Evolutionary conservation across 306 rosid species (phyloP).

Genomic region (Malus sieversii): DNA sequence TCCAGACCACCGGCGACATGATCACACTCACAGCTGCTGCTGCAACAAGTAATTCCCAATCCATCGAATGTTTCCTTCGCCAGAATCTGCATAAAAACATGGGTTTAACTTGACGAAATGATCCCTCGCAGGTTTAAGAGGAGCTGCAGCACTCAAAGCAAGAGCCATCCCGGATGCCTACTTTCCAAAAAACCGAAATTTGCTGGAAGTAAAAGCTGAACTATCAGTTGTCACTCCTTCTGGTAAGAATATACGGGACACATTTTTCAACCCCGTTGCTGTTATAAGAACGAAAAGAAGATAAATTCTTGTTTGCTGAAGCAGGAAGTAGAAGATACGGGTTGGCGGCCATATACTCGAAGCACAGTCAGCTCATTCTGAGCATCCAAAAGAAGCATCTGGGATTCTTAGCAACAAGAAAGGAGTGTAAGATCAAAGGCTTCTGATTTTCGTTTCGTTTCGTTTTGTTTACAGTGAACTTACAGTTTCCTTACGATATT

Average conservation of each 20-base stretch:
- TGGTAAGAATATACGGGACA: neutral
- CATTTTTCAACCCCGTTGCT: neutral
- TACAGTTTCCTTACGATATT: neutral
- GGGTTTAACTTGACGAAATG: neutral
- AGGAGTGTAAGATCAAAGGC: conserved; percentile 11
- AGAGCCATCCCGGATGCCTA: neutral
- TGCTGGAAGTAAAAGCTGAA: conserved; percentile 9
- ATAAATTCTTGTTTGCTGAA: neutral
- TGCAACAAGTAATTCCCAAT: conserved; percentile 12
- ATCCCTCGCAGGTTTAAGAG: conserved; percentile 14
- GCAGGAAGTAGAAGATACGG: conserved; percentile 8
- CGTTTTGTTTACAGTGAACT: neutral
- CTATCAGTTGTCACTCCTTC: conserved; percentile 14
- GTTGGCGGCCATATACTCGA: conserved; percentile 10
- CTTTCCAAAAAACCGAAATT: neutral
- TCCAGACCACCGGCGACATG: conserved; percentile 5
- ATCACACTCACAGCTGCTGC: conserved; percentile 20
- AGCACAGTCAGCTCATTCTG: conserved; percentile 14
- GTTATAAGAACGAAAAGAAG: neutral
- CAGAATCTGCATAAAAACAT: neutral
- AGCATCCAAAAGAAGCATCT: conserved; percentile 13
- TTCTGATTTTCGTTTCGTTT: neutral
- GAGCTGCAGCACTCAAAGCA: conserved; percentile 14
- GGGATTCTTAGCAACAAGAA: conserved; percentile 15
- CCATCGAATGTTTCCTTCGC: neutral